A percentile compares a stretch with the other conserved stretches of the same genome.
Evolutionary conservation across 768 basidiomycete genomes (phyloP).

Genomic region (Russula emetica): DNA sequence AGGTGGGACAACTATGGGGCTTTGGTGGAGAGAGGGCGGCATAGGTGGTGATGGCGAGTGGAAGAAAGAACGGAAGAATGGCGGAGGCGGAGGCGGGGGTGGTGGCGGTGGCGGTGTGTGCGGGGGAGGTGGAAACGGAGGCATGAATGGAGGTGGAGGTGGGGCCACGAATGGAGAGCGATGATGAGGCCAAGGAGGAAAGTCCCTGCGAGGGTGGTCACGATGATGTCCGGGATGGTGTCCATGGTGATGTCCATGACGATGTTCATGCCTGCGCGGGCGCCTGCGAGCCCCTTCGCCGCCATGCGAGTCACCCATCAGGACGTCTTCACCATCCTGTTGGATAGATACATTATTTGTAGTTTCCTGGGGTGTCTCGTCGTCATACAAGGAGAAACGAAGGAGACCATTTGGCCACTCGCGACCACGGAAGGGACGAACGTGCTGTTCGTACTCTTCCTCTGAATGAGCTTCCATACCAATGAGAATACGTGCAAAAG

Average conservation of each 20-base stretch:
- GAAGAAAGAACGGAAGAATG: constrained; percentile 28
- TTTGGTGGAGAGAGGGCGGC: constrained; percentile 8
- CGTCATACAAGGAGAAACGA: constrained; percentile 59
- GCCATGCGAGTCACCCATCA: neutral
- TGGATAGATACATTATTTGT: neutral
- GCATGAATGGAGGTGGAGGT: constrained; percentile 14
- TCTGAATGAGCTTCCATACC: constrained; percentile 54
- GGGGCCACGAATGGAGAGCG: constrained; percentile 17
- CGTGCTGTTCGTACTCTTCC: constrained; percentile 53
- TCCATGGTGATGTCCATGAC: constrained; percentile 16
- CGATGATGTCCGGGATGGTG: constrained; percentile 4
- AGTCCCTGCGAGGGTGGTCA: constrained; percentile 6
- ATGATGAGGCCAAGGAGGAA: constrained; percentile 19
- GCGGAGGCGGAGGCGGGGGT: constrained; percentile 22
- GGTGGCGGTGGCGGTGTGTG: neutral
- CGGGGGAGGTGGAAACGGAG: neutral
- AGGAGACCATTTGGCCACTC: constrained; percentile 57
- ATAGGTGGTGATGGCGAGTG: constrained; percentile 11
- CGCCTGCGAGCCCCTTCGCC: neutral
- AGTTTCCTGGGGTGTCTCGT: constrained; percentile 38
- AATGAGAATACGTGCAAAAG: constrained; percentile 55
- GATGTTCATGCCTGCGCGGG: constrained; percentile 13
- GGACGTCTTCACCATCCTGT: constrained; percentile 5
- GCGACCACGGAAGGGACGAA: constrained; percentile 47
- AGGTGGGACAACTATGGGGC: constrained; percentile 2